These are phyloP conservation scores for Acorus gramineus DNA, from an alignment of 106 monocot genomes.

Conservation along the genomic window DNA sequence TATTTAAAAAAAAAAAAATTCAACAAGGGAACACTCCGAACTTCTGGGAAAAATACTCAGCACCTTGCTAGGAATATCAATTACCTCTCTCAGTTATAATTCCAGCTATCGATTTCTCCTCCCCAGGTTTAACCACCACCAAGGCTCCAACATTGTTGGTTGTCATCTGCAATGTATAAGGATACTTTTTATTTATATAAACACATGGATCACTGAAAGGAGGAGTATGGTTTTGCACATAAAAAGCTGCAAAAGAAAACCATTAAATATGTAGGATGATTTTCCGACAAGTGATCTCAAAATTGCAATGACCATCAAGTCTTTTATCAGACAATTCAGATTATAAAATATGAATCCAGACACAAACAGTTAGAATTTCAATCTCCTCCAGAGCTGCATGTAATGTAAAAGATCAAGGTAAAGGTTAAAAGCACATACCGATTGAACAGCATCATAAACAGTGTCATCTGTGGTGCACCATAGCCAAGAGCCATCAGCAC, in stretches of 20 bases:
- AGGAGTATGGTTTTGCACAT: too few relatives aligned
- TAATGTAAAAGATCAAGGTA: too few relatives aligned
- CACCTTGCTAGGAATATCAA: too few relatives aligned
- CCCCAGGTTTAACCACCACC: conserved; percentile 80
- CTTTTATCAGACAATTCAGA: neutral
- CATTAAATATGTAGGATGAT: too few relatives aligned
- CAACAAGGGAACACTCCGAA: neutral
- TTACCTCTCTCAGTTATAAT: conserved; percentile 97
- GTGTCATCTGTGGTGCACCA: conserved; percentile 68
- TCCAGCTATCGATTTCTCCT: conserved; percentile 72
- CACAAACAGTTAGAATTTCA: neutral
- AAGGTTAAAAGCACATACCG: conserved; percentile 24
- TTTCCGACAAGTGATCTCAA: too few relatives aligned
- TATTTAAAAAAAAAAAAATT: neutral
- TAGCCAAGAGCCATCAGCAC: conserved; percentile 73
- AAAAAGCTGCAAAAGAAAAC: too few relatives aligned
- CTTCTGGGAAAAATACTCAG: neutral
- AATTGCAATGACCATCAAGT: too few relatives aligned
- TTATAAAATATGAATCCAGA: neutral
- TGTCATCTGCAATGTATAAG: conserved; percentile 60
- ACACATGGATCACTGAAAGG: too few relatives aligned
- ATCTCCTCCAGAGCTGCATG: too few relatives aligned
- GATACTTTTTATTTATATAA: too few relatives aligned
- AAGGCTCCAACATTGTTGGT: conserved; percentile 93
- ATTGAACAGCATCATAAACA: conserved; percentile 73